Evolutionary conservation across 1,139 yeast species (phyloP).

Genomic region (Hyphopichia burtonii): DNA sequence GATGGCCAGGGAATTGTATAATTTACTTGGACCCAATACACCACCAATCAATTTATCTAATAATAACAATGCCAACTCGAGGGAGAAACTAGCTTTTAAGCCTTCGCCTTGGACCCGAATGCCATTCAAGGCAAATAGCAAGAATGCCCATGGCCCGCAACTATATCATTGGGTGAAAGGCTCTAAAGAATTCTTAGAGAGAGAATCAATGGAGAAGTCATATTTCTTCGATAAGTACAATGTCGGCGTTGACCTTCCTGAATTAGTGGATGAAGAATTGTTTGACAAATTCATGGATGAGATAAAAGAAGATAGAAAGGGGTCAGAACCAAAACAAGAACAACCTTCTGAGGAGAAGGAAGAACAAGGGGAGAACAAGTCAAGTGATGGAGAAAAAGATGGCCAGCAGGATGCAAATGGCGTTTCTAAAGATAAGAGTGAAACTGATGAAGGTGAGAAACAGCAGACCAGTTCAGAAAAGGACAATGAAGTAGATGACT

Average conservation of each 20-base stretch:
- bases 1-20: conserved; percentile 87
- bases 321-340: conserved; percentile 12
- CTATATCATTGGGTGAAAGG: conserved; percentile 90
- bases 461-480: background rate
- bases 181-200: conserved; percentile 48
- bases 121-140: conserved; percentile 55
- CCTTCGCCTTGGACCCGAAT: conserved; percentile 82
- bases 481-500: background rate
- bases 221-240: conserved; percentile 78
- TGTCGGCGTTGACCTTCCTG: conserved; percentile 67
- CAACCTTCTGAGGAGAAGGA: conserved; percentile 10
- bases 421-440: no score
- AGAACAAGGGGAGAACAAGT: conserved; percentile 2
- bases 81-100: conserved; percentile 64
- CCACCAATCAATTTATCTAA: conserved; percentile 74
- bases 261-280: conserved; percentile 62
- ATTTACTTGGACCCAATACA: conserved; percentile 85
- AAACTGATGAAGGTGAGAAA: conserved; percentile 4
- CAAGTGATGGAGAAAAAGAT: conserved; percentile 3
- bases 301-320: conserved; percentile 31
- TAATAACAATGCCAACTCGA: conserved; percentile 49
- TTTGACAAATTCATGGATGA: conserved; percentile 51
- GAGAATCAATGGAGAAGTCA: conserved; percentile 46
- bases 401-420: background rate
- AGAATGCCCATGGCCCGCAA: conserved; percentile 41